Base-by-base conservation (phyloP, 2,329 filamentous ascomycete genomes). In the Gremmenia infestans region DNA sequence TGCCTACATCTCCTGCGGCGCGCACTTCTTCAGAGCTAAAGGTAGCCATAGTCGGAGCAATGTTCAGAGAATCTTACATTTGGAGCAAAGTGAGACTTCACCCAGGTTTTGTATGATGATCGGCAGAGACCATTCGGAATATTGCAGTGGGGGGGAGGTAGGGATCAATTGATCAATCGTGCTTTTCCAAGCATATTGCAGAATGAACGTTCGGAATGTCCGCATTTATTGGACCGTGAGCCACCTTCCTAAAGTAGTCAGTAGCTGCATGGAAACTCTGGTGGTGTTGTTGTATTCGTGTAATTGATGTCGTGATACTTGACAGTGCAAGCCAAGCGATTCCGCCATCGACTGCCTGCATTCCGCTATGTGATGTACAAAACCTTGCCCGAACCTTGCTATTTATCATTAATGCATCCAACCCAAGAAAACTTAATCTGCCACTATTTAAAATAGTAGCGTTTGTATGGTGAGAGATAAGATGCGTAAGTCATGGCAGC, bases 1-100 rank as follows among this genome's bases (percentile, higher is more conserved):
- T 49, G n/a, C 17, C 23, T 22, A 55, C n/a, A 43, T 39, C n/a
- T 50, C 46, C n/a, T 52, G 17, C 42, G 17, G 42, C 46, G n/a
- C 47, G 42, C 42, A 17, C 15, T 23, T 45, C 42, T 23, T 45
- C n/a, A 23, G 17, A 45, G n/a, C 19, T 23, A 12, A 1, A 14
- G 35, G 14, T 39, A 19, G 39, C 49, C 49, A 51, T 51, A 23
- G 49, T 39, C 19, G 23, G 23, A n/a, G 19, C 14, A 22, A 25
- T 28, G 1, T 22, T 25, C 19, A 36, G 25, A 39, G 11, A 37
- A 14, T 40, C 28, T 22, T 39, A 39, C 37, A 39, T 39, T 12
- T 39, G 37, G 14, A n/a, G 5, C 4, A 39, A 14, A 12, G 37
- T 9, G 48, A 17, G 19, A 50, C 22, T 50, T 22, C 40, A 39